Conservation (phyloP, 2,329 filamentous ascomycete species). For the Epichloe typhina region DNA sequence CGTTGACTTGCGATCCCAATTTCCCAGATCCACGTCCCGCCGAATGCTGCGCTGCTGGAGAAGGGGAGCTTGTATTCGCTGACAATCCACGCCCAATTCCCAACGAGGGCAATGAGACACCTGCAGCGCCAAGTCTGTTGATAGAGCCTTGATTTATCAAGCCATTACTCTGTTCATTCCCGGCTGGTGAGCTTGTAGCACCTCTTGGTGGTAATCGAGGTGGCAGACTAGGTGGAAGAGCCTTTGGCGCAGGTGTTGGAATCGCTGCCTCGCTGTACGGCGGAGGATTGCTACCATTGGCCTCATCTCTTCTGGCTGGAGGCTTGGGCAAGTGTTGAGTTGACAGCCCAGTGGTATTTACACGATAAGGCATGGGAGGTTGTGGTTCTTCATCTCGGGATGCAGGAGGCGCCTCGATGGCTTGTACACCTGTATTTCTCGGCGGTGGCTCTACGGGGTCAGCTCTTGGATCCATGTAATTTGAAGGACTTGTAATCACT, state of each 20-base stretch:
- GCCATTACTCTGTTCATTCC: not conserved
- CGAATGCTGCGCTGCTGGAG: constrained; percentile 12
- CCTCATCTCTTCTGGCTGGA: constrained; percentile 40
- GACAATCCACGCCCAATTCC: constrained; percentile 46
- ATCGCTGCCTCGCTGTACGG: constrained; percentile 15
- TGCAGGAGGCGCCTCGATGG: constrained; percentile 1
- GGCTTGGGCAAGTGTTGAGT: constrained; percentile 59
- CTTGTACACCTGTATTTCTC: not conserved
- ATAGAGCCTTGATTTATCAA: constrained; percentile 44
- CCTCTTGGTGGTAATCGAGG: constrained; percentile 23
- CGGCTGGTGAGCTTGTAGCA: constrained; percentile 6
- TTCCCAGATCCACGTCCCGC: constrained; percentile 7
- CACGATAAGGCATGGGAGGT: constrained; percentile 52
- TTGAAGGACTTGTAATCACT: constrained; percentile 19
- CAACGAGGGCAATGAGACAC: constrained; percentile 65
- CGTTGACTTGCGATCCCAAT: constrained; percentile 37
- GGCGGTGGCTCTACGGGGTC: constrained; percentile 8
- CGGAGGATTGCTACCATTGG: constrained; percentile 19
- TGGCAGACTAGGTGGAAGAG: constrained; percentile 42
- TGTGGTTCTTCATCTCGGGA: constrained; percentile 19
- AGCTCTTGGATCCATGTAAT: constrained; percentile 19
- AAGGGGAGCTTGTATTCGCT: constrained; percentile 15
- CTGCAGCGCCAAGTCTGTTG: constrained; percentile 55
- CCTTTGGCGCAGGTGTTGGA: not conserved
- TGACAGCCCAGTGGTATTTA: constrained; percentile 57